phyloP scores from a whole-genome alignment of 2,329 filamentous ascomycete genomes.

The Penicillium digitatum region DNA sequence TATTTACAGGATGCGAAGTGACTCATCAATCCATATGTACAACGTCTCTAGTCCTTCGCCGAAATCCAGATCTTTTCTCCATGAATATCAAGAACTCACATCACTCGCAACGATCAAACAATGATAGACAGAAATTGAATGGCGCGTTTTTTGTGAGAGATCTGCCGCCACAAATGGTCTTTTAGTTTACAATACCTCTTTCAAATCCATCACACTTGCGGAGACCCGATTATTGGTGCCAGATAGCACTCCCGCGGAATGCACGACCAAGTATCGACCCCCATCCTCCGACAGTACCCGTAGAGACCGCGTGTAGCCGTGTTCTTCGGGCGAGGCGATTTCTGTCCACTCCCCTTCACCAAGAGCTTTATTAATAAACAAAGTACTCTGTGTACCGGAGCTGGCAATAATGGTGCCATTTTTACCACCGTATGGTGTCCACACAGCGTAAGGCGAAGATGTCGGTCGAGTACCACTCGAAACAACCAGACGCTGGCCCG shows the following conservation, averaged over 20 bases:
- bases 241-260: slow-evolving; percentile 19
- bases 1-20: background rate
- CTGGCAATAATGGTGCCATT: slow-evolving; percentile 50
- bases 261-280: slow-evolving; percentile 19
- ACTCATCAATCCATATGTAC: background rate
- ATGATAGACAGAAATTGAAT: background rate
- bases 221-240: slow-evolving; percentile 22
- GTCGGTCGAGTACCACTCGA: slow-evolving; percentile 44
- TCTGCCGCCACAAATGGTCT: background rate
- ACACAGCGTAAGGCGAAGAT: slow-evolving; percentile 52
- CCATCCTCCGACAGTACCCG: slow-evolving; percentile 41
- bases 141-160: background rate
- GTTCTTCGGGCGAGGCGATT: slow-evolving; percentile 39
- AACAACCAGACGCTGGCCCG: slow-evolving; percentile 42
- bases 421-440: slow-evolving; percentile 47
- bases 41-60: background rate
- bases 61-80: background rate
- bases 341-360: slow-evolving; percentile 48
- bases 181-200: slow-evolving; percentile 1
- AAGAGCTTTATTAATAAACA: slow-evolving; percentile 49
- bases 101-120: background rate
- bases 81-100: background rate
- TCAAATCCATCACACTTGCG: slow-evolving; percentile 19
- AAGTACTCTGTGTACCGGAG: slow-evolving; percentile 37
- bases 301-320: slow-evolving; percentile 48